phyloP scores from a whole-genome alignment of 176 grass and related monocot genomes.

The Rhipidocladum racemiflorum region DNA sequence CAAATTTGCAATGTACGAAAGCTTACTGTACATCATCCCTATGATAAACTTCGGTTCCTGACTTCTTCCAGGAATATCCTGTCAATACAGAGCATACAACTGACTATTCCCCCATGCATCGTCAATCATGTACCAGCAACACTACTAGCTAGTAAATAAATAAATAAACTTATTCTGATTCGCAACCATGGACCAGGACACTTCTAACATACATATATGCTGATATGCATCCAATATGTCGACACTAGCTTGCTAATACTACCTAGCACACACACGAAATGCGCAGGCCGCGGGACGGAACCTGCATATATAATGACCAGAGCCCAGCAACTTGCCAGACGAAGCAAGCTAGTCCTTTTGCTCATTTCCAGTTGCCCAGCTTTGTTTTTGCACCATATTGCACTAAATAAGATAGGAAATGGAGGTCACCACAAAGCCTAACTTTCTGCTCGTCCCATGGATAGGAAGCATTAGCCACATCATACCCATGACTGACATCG shows the following conservation, averaged over 20 bases:
- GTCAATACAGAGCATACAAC: not conserved
- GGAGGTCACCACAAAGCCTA: constrained; percentile 27
- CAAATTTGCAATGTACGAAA: not conserved
- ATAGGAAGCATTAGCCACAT: constrained; percentile 42
- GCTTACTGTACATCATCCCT: not conserved
- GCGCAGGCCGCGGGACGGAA: not conserved
- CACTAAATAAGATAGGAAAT: not conserved
- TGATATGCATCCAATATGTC: not conserved
- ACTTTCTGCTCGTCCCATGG: constrained; percentile 69
- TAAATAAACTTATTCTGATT: not conserved
- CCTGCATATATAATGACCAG: constrained; percentile 4
- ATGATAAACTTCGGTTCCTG: not conserved
- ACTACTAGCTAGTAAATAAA: too few species aligned
- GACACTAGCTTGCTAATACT: not conserved
- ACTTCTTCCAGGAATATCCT: not conserved
- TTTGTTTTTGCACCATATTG: not conserved
- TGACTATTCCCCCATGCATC: not conserved
- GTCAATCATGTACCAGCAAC: not conserved
- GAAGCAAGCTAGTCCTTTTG: not conserved
- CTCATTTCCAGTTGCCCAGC: not conserved
- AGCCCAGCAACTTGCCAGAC: not conserved
- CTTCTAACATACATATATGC: not conserved
- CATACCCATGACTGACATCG: constrained; percentile 56
- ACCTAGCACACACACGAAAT: not conserved
- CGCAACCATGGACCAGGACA: not conserved